Conservation (phyloP, 495 filamentous ascomycete species). For the Talaromyces stipitatus region DNA sequence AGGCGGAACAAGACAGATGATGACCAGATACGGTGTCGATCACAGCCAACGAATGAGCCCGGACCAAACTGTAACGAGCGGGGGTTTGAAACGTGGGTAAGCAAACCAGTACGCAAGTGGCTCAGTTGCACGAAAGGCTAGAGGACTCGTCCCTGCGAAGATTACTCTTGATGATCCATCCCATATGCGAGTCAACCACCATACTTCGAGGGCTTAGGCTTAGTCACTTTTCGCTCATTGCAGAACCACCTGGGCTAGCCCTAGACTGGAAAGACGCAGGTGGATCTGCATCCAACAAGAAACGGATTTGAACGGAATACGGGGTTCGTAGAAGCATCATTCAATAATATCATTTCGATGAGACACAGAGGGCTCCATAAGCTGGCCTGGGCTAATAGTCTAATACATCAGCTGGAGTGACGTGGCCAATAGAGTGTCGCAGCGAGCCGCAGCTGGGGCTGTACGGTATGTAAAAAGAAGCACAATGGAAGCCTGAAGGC, state of each 20-base stretch:
- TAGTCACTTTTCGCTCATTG: background rate
- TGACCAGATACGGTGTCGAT: conserved; percentile 4
- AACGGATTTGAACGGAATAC: background rate
- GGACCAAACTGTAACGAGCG: conserved; percentile 1
- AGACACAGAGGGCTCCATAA: background rate
- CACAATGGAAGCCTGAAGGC: conserved; percentile 1
- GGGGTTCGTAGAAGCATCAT: background rate
- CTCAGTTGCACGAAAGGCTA: background rate
- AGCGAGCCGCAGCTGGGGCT: background rate
- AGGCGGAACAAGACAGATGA: background rate
- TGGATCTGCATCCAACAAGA: background rate
- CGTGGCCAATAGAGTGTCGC: background rate
- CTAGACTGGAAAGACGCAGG: background rate
- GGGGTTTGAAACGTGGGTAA: conserved; percentile 7
- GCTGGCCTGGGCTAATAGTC: background rate
- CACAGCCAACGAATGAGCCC: conserved; percentile 1
- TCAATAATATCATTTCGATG: background rate
- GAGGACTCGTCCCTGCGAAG: background rate
- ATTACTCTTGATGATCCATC: conserved; percentile 6
- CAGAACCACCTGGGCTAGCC: background rate
- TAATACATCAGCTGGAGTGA: conserved; percentile 2
- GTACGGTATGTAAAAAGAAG: conserved; percentile 3
- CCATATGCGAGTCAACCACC: conserved; percentile 2
- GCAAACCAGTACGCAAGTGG: conserved; percentile 5
- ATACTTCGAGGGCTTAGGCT: background rate